Evolutionary conservation across 1,284 basidiomycete genomes (phyloP).

Genomic region (Microbotryum scabiosae): DNA sequence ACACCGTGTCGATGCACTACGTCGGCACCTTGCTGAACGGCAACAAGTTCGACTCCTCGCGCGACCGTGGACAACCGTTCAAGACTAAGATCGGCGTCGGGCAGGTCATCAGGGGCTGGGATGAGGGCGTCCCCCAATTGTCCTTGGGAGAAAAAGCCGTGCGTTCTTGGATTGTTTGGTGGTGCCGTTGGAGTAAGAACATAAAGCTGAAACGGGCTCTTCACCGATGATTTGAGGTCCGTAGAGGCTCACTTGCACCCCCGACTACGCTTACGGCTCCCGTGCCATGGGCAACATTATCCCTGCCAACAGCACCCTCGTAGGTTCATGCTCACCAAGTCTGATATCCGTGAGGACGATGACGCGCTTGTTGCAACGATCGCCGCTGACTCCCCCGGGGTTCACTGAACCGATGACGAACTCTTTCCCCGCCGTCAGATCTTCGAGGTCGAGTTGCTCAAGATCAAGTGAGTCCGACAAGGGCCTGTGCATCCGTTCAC

Average conservation of each 20-base stretch:
- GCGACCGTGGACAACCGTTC: constrained; percentile 39
- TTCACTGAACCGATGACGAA: background rate
- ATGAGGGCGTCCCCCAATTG: constrained; percentile 42
- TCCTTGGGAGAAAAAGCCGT: constrained; percentile 40
- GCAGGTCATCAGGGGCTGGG: constrained; percentile 39
- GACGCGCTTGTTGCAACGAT: background rate
- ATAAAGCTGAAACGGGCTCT: background rate
- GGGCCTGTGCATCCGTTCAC: background rate
- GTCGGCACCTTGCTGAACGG: constrained; percentile 17
- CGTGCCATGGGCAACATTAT: constrained; percentile 34
- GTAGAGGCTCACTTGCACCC: constrained; percentile 34
- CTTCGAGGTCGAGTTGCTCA: constrained; percentile 43
- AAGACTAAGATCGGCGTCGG: constrained; percentile 36
- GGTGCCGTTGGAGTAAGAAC: too few species aligned
- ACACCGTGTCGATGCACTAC: constrained; percentile 26
- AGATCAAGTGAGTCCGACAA: constrained; percentile 38
- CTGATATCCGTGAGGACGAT: background rate
- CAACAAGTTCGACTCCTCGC: constrained; percentile 37
- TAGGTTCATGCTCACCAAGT: background rate
- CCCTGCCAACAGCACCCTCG: constrained; percentile 35
- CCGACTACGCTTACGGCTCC: constrained; percentile 41
- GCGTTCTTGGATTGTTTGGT: background rate
- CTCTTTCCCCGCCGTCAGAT: constrained; percentile 25
- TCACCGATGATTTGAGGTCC: background rate
- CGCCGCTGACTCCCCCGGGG: background rate